Conservation (phyloP, 768 basidiomycete genomes). For the Tulasnella sp. region DNA sequence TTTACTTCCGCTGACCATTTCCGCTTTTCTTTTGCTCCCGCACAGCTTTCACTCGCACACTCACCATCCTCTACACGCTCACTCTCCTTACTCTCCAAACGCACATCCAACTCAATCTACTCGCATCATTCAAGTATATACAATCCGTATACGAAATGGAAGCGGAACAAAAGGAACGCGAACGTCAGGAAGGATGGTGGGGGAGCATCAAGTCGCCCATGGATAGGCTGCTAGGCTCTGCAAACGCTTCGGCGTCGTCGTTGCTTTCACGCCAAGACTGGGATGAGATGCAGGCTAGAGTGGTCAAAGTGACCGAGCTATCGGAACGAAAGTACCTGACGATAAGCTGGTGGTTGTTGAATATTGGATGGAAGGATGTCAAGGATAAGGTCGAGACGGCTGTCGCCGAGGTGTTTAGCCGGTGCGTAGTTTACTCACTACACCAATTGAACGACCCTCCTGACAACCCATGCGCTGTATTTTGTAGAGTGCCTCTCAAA, state of each 20-base stretch:
- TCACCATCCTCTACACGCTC: conserved; percentile 80
- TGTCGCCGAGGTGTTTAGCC: conserved; percentile 77
- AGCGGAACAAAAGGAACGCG: conserved; percentile 27
- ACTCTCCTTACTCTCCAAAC: conserved; percentile 83
- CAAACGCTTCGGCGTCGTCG: neutral
- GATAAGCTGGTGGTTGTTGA: conserved; percentile 86
- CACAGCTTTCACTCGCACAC: conserved; percentile 74
- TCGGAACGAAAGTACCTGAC: conserved; percentile 75
- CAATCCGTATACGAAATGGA: conserved; percentile 55
- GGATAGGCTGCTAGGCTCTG: conserved; percentile 5
- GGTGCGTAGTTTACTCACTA: conserved; percentile 41
- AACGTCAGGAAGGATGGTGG: neutral
- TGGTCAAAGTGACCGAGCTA: conserved; percentile 41
- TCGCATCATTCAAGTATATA: conserved; percentile 76
- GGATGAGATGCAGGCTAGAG: conserved; percentile 39
- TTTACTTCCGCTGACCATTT: neutral
- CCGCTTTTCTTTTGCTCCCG: neutral
- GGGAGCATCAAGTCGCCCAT: neutral
- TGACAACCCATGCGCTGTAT: neutral
- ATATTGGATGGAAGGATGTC: conserved; percentile 86
- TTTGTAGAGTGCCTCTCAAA: conserved; percentile 70
- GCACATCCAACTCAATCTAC: conserved; percentile 72
- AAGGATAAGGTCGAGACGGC: conserved; percentile 61
- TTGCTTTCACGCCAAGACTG: neutral
- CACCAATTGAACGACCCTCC: neutral